Percentiles rank a stretch among this genome's conserved stretches.
Conservation (phyloP, 352 stramenopile species). For the Aphanomyces invadans region DNA sequence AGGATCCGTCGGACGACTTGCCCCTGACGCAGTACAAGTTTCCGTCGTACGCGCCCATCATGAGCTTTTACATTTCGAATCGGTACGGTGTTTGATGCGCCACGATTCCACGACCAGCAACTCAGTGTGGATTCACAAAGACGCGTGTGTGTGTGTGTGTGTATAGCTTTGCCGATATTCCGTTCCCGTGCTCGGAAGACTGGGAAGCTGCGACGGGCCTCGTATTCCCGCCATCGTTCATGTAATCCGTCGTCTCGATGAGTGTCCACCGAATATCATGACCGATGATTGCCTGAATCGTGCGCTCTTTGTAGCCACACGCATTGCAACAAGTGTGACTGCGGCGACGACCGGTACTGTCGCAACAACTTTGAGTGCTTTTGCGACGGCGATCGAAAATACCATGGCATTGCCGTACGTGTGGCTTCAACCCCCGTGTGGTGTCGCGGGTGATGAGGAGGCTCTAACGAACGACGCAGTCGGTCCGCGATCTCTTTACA, state of each 20-base stretch:
- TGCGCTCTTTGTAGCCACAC: constrained; percentile 33
- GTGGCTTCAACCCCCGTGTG: too few species aligned
- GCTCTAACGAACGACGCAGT: too few species aligned
- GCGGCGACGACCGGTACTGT: constrained; percentile 50
- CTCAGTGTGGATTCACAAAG: too few species aligned
- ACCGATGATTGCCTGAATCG: background rate
- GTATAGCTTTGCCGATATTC: constrained; percentile 97
- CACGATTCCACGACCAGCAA: too few species aligned
- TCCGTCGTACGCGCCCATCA: constrained; percentile 92
- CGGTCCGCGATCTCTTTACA: constrained; percentile 92
- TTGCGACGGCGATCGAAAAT: constrained; percentile 58
- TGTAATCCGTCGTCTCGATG: too few species aligned
- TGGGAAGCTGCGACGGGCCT: constrained; percentile 90
- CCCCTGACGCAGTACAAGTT: constrained; percentile 87
- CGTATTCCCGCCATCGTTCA: constrained; percentile 89
- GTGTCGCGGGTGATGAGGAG: too few species aligned
- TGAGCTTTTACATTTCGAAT: constrained; percentile 95
- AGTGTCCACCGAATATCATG: too few species aligned
- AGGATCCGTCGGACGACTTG: constrained; percentile 89
- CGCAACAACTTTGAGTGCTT: constrained; percentile 78
- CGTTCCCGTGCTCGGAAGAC: constrained; percentile 95
- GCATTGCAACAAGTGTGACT: constrained; percentile 71
- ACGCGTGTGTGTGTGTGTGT: too few species aligned
- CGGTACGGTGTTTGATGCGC: too few species aligned
- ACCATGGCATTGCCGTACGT: constrained; percentile 56